phyloP scores from a whole-genome alignment of 805 yeast species.

The Schwanniomyces polymorphus region DNA sequence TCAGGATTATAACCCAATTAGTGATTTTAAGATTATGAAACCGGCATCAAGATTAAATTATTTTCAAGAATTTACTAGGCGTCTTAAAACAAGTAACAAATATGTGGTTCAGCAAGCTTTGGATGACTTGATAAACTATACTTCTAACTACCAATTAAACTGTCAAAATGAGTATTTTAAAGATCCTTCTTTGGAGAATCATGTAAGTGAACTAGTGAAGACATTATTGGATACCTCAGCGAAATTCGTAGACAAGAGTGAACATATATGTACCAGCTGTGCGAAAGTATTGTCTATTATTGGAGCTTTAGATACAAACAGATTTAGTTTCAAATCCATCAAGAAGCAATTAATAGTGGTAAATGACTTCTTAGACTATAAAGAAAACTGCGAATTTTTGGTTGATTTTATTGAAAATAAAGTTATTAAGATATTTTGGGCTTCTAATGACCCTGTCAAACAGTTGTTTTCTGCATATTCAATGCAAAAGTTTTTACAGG shows the following conservation, averaged over 20 bases:
- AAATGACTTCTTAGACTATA: conserved; percentile 59
- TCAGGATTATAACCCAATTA: conserved; percentile 15
- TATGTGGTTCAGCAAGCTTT: conserved; percentile 74
- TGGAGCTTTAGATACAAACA: conserved; percentile 73
- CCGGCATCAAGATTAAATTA: conserved; percentile 32
- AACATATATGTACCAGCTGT: conserved; percentile 55
- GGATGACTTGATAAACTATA: conserved; percentile 57
- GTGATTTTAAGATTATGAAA: conserved; percentile 23
- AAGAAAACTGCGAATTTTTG: conserved; percentile 67
- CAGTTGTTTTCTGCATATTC: conserved; percentile 85
- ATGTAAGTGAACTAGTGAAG: conserved; percentile 48
- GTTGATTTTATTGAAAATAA: conserved; percentile 62
- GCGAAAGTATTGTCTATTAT: conserved; percentile 71
- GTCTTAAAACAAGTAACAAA: conserved; percentile 62
- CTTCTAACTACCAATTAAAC: conserved; percentile 49
- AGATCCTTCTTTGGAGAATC: conserved; percentile 23
- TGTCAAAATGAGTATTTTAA: conserved; percentile 45
- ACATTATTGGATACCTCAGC: conserved; percentile 58
- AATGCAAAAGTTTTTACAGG: conserved; percentile 80
- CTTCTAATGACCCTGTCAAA: conserved; percentile 81
- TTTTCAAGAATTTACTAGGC: conserved; percentile 51
- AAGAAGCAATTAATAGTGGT: conserved; percentile 50
- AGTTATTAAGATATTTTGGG: conserved; percentile 84
- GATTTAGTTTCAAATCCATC: conserved; percentile 45
- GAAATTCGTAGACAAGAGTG: conserved; percentile 50